Evolutionary conservation across 176 grass and related monocot genomes (phyloP).

Genomic region (Neostapfia colusana): DNA sequence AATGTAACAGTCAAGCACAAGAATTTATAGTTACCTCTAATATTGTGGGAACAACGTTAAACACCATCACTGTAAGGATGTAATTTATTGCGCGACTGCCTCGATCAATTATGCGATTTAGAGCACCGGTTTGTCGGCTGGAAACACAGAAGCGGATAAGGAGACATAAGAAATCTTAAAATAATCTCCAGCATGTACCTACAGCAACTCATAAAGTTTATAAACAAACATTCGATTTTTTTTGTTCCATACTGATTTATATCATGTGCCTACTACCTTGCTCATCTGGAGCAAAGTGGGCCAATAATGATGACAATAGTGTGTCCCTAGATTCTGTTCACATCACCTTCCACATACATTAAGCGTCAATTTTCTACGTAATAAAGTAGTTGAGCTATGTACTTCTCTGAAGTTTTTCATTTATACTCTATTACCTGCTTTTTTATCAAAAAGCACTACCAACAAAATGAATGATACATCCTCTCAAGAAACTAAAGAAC

Average conservation of each 20-base stretch:
- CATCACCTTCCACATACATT: neutral
- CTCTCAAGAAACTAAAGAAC: slow-evolving; percentile 19
- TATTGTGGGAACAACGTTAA: slow-evolving; percentile 93
- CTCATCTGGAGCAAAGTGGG: slow-evolving; percentile 1
- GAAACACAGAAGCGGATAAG: slow-evolving; percentile 50
- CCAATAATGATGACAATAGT: neutral
- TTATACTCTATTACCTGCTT: slow-evolving; percentile 3
- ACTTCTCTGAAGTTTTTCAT: neutral
- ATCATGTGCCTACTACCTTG: slow-evolving; percentile 17
- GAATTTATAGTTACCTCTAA: slow-evolving; percentile 69
- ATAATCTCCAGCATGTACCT: neutral
- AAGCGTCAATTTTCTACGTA: neutral
- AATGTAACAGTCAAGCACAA: neutral
- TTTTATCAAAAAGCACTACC: slow-evolving; percentile 7
- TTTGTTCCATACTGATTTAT: slow-evolving; percentile 13
- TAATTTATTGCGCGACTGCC: slow-evolving; percentile 96
- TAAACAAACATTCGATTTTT: neutral
- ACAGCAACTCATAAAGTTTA: neutral
- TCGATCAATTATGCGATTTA: slow-evolving; percentile 97
- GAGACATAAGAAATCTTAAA: slow-evolving; percentile 35
- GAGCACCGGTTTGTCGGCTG: slow-evolving; percentile 93
- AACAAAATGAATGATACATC: slow-evolving; percentile 4
- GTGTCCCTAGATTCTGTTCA: neutral
- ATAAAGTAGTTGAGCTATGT: slow-evolving; percentile 6
- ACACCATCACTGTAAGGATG: slow-evolving; percentile 94